Evolutionary conservation across 2,329 filamentous ascomycete species (phyloP), one percentile per base, ranked within the genome.

Genomic region (Graphilbum fragrans): DNA sequence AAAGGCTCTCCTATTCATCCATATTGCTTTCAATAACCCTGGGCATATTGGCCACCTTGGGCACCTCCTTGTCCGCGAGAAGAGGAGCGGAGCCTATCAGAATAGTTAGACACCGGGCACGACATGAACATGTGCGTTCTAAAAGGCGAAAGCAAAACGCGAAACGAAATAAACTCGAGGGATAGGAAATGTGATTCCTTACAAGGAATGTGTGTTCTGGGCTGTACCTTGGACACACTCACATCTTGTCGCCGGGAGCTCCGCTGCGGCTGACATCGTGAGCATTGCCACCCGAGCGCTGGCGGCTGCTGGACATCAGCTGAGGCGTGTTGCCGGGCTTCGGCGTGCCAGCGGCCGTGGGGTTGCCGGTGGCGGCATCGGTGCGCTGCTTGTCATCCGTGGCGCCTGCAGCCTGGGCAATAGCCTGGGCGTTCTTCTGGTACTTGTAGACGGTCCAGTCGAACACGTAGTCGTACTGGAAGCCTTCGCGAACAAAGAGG

Each of bases 401-500:
- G 87, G 82, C 52, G 74, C 77, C 62, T 51, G 79, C 80, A 53
- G 83, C 84, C 63, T 90, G 82, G 53, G 86, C 85, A 62, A 94
- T 94, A 57, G 87, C 87, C 68, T 93, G 86, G 42, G 88, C 88
- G 55, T 95, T 96, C 81, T 95, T 95, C 77, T 95, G 88, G 74
- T 96, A 95, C 73, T 96, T 96, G 79, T 95, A 96, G 57, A 96
- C 92, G 46, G 92, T 98, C 92, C 92, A 98, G 69, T 98, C 92
- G 57, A 98, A 98, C 55, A 98, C 92, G 56, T 98, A 96, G 67
- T 98, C 92, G 65, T 98, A 96, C 70, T 98, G 92, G 80, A 96
- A 98, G 43, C 90, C 92, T 66, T 96, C 92, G 49, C 92, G 87
- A 53, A 98, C 92, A 58, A 98, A 98, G 46, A 98, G 80, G 61